Base-by-base conservation (phyloP, 2,329 filamentous ascomycete species). In the Catunica adiposa region DNA sequence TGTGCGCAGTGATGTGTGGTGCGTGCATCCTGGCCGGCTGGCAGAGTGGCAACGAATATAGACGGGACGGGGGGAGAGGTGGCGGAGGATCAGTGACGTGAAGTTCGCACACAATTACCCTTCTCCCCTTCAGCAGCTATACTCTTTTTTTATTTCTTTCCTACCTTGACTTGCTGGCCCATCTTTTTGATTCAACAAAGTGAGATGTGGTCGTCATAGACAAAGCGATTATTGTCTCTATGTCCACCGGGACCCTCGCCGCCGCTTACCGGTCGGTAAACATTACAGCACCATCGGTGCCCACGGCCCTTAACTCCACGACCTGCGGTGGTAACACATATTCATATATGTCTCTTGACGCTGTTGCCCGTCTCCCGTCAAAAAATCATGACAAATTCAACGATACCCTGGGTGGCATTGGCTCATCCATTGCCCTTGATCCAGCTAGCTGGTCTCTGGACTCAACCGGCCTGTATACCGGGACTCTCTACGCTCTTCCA, bases 291-390 rank as follows among this genome's bases (percentile, higher is more conserved):
- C 8, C 4, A 2, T 42, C 15, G 14, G 15, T 11, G 29, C 29
- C 38, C 6, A n/a, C 5, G 6, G 6, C 44, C 8, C 17, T 48
- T 4, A 48, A 48, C 44, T 9, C 44, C 7, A 25, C 44, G 22
- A 25, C 17, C 2, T 84, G 82, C 66, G 79, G 77, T 61, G 77
- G 77, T 52, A 73, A 79, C 59, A 71, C 67, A 0, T 86, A 83
- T 62, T 71, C 75, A n/a, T 87, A 87, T 64, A 69, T 82, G 54
- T 72, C 76, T 57, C 74, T 88, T 8, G 80, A 78, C 3, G 83
- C 83, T 8, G 86, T 80, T 63, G 83, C 83, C 3, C 74, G 71
- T 56, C 66, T 86, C 2, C 67, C 75, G 0, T 71, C 72, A 31
- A 72, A 80, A 62, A 73, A 75, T 2, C 69, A 73, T 31, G 84